Conservation (phyloP, 257 asterid species). For the Gynochthodes officinalis region DNA sequence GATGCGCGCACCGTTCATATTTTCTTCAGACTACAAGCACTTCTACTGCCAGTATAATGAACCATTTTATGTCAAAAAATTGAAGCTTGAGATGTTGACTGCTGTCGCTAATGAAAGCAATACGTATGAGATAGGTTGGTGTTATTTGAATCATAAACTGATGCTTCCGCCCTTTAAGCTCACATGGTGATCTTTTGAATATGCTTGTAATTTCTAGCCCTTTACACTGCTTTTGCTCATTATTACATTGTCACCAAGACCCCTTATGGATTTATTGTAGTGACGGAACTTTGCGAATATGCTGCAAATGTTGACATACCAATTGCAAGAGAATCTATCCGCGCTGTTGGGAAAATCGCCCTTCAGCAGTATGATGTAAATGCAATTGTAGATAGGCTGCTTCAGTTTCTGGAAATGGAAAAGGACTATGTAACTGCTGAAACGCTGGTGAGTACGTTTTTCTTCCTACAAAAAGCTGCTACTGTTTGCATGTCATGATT, state of each 20-base stretch:
- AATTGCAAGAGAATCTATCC: conserved; percentile 96
- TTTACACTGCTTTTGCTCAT: conserved; percentile 6
- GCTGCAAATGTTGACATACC: conserved; percentile 98
- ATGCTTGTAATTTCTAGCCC: conserved; percentile 11
- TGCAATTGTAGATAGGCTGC: conserved; percentile 98
- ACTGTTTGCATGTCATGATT: conserved; percentile 3
- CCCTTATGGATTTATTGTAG: conserved; percentile 43
- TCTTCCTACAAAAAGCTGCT: conserved; percentile 3
- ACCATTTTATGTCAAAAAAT: conserved; percentile 92
- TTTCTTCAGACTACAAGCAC: conserved; percentile 95
- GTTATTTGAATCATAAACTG: neutral
- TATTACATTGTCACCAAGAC: conserved; percentile 16
- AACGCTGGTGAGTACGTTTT: conserved; percentile 65
- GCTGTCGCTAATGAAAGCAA: conserved; percentile 98
- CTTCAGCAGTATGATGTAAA: conserved; percentile 97
- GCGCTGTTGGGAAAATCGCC: conserved; percentile 99
- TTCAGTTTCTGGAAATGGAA: conserved; percentile 99
- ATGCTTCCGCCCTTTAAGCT: conserved; percentile 7
- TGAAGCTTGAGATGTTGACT: conserved; percentile 99
- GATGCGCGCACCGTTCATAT: conserved; percentile 95
- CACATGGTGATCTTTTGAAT: neutral
- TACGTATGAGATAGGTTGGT: conserved; percentile 91
- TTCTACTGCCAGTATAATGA: conserved; percentile 98
- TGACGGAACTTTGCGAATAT: conserved; percentile 98
- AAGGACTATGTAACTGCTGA: conserved; percentile 98